Evolutionary conservation across 345 rosid species (phyloP).

Genomic region (Lepidium aucheri): DNA sequence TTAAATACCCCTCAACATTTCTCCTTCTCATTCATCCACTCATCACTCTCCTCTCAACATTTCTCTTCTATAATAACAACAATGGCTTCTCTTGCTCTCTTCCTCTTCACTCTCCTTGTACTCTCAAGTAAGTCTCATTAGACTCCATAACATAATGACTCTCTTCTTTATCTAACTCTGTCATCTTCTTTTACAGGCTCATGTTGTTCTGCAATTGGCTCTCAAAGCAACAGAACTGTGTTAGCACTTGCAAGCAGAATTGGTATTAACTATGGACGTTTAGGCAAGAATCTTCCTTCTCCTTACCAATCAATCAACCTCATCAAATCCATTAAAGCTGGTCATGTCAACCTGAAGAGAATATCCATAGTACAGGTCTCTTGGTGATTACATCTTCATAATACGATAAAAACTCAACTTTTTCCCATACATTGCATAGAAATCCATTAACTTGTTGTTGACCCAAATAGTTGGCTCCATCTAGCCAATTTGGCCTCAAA

Average conservation of each 20-base stretch:
- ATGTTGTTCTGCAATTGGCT: background rate
- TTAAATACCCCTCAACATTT: no score
- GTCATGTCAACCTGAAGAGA: slow-evolving; percentile 55
- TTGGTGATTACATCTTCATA: slow-evolving; percentile 53
- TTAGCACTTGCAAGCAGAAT: slow-evolving; percentile 13
- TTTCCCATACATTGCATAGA: slow-evolving; percentile 54
- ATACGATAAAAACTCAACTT: slow-evolving; percentile 54
- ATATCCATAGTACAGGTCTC: slow-evolving; percentile 63
- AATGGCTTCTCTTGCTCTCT: slow-evolving; percentile 18
- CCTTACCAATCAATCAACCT: no score
- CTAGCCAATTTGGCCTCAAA: slow-evolving; percentile 59
- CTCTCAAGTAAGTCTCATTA: slow-evolving; percentile 21
- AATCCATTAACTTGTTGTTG: slow-evolving; percentile 39
- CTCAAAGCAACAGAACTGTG: background rate
- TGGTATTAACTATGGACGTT: slow-evolving; percentile 27
- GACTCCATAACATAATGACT: background rate
- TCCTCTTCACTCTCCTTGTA: slow-evolving; percentile 17
- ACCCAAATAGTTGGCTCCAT: slow-evolving; percentile 57
- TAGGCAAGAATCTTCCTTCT: slow-evolving; percentile 47
- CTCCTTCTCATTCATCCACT: no score
- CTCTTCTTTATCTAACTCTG: background rate
- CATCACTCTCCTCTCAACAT: no score
- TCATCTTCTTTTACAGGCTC: slow-evolving; percentile 6
- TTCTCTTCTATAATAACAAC: no score
- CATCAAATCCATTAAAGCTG: no score